phyloP scores from a whole-genome alignment of 2,329 filamentous ascomycete species.

The Phyllosticta ampelicida region DNA sequence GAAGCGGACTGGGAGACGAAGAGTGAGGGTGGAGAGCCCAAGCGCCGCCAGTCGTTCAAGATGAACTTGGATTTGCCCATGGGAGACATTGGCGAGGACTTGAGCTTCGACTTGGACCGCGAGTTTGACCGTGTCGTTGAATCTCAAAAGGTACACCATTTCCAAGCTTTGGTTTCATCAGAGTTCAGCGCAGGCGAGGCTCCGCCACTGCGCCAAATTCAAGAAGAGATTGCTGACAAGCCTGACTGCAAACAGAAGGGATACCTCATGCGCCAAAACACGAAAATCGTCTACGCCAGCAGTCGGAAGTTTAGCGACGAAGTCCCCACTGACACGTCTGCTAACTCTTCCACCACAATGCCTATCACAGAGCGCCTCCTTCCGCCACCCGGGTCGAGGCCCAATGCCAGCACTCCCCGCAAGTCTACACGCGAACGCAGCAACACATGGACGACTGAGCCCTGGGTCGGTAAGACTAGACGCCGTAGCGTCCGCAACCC shows the following conservation, averaged over 20 bases:
- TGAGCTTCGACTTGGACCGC: conserved; percentile 76
- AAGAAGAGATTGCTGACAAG: background rate
- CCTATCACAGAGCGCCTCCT: conserved; percentile 14
- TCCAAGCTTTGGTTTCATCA: background rate
- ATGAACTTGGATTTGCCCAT: conserved; percentile 75
- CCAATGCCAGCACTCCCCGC: conserved; percentile 60
- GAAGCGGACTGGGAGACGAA: conserved; percentile 21
- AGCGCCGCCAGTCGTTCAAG: conserved; percentile 21
- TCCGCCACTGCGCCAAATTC: too few species aligned
- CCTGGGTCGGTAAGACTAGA: conserved; percentile 78
- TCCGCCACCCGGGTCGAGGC: conserved; percentile 37
- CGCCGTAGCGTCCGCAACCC: conserved; percentile 52
- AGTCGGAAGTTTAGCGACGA: conserved; percentile 50
- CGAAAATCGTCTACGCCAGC: conserved; percentile 90
- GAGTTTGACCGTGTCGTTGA: conserved; percentile 95
- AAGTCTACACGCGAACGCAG: conserved; percentile 55
- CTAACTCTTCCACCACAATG: conserved; percentile 30
- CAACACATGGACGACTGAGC: conserved; percentile 92
- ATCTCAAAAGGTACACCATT: conserved; percentile 77
- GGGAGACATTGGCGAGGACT: conserved; percentile 56
- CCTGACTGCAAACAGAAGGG: conserved; percentile 65
- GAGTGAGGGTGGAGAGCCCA: conserved; percentile 13
- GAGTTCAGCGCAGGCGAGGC: background rate
- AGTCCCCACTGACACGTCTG: conserved; percentile 32
- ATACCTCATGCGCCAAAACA: conserved; percentile 97